These are phyloP conservation scores for Mycena chlorophos DNA, from an alignment of 768 basidiomycete species.

Conservation along the genomic window DNA sequence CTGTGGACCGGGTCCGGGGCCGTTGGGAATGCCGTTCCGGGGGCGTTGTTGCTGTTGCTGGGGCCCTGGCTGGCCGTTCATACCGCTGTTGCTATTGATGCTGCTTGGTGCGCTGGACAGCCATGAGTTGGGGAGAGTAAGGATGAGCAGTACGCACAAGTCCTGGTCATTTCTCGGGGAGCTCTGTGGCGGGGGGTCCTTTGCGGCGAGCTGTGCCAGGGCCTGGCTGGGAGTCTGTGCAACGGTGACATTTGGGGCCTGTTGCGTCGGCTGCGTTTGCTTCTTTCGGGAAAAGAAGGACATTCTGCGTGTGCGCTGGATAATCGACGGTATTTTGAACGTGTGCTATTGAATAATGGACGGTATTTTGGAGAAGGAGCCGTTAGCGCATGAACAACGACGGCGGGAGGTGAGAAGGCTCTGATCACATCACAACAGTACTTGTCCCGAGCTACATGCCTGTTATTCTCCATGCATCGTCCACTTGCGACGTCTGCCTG, in stretches of 20 bases:
- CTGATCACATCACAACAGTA: not conserved
- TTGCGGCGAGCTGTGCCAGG: slow-evolving; percentile 51
- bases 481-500: slow-evolving; percentile 76
- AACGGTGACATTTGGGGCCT: slow-evolving; percentile 51
- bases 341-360: no score
- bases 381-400: no score
- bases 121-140: slow-evolving; percentile 2
- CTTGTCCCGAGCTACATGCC: slow-evolving; percentile 35
- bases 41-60: not conserved
- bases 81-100: slow-evolving; percentile 23
- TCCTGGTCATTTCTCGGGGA: slow-evolving; percentile 21
- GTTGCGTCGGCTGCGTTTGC: slow-evolving; percentile 54
- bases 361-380: no score
- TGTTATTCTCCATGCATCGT: slow-evolving; percentile 66
- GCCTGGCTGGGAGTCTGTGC: slow-evolving; percentile 69
- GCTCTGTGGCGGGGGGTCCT: slow-evolving; percentile 30
- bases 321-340: slow-evolving; percentile 73
- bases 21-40: not conserved
- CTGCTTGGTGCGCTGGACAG: slow-evolving; percentile 25
- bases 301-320: slow-evolving; percentile 74
- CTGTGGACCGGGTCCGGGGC: slow-evolving; percentile 3
- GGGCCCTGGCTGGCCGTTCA: slow-evolving; percentile 13
- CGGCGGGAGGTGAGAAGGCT: no score
- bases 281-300: slow-evolving; percentile 93
- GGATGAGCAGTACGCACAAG: slow-evolving; percentile 25